These are phyloP conservation scores for Aspergillus pseudotamarii DNA, from an alignment of 2,329 filamentous ascomycete genomes.

Conservation along the genomic window DNA sequence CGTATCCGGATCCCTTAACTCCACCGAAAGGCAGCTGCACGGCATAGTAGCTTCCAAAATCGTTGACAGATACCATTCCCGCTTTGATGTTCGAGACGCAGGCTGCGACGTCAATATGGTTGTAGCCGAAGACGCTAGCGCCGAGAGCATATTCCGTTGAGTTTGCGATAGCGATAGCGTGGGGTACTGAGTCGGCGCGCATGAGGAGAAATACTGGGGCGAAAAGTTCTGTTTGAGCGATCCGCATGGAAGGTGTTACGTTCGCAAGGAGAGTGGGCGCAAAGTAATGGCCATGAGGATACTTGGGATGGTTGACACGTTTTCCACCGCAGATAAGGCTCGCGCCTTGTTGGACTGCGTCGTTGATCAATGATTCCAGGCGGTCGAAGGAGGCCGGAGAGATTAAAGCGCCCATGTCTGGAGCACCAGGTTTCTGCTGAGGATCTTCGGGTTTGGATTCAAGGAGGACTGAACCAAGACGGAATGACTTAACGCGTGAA, in stretches of 20 bases:
- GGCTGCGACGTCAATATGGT: conserved; percentile 62
- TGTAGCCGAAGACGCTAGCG: conserved; percentile 80
- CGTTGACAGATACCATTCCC: conserved; percentile 93
- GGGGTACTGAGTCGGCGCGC: conserved; percentile 65
- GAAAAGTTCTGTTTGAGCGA: conserved; percentile 90
- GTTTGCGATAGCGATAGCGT: conserved; percentile 80
- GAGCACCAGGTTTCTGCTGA: conserved; percentile 29
- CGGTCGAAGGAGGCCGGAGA: conserved; percentile 74
- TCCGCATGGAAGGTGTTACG: conserved; percentile 80
- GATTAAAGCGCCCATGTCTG: conserved; percentile 87
- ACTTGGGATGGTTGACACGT: conserved; percentile 69
- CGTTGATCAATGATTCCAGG: conserved; percentile 74
- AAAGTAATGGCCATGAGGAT: conserved; percentile 88
- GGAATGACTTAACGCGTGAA: conserved; percentile 72
- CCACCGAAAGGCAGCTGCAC: conserved; percentile 95
- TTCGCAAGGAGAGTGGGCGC: conserved; percentile 86
- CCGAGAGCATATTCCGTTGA: conserved; percentile 83
- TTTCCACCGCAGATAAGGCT: conserved; percentile 78
- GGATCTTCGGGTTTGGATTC: conserved; percentile 38
- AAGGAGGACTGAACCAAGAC: conserved; percentile 71
- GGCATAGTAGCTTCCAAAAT: conserved; percentile 91
- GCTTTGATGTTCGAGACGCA: conserved; percentile 72
- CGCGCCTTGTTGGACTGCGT: conserved; percentile 78
- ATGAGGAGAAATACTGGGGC: conserved; percentile 87
- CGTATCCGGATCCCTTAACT: conserved; percentile 85